Evolutionary conservation across 768 basidiomycete genomes (phyloP), one percentile per base, ranked within the genome.

Genomic region (Melanogaster broomeanus): DNA sequence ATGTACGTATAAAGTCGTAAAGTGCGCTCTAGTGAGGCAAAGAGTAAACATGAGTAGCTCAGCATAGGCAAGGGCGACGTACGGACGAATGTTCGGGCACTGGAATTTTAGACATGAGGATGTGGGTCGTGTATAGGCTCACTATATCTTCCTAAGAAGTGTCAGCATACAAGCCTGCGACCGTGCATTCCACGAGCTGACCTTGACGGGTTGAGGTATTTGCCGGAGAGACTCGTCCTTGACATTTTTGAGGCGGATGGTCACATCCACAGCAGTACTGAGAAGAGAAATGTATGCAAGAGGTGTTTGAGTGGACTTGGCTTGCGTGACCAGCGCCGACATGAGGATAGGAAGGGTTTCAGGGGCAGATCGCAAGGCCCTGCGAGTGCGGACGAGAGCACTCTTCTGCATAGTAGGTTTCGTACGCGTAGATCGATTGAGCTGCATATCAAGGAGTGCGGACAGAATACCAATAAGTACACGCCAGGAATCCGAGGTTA

Each of bases 231-330:
- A 70, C 19, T 73, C 68, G 24, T 77, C 75, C 44, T 74, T 69
- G n/a, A 77, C 67, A 59, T 78, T 65, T 68, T 86, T 88, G 25
- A 94, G 71, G 18, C 85, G 81, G 22, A 88, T 72, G 7, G 82
- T 72, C 13, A 95, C 93, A 56, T 86, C 85, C 44, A 92, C 66
- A 1, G 84, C 76, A 8, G 84, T 77, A 2, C 91, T 84, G 4
- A 94, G 65, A 3, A 98, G 71, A 1, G 85, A 73, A 0, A 77
- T 62, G 15, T 71, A 64, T 22, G 66, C 52, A 11, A 74, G 61
- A 0, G 79, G 71, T 1, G 72, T 72, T 22, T 79, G 69, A 27
- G 74, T 73, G 0, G 80, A 63, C 62, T 85, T 87, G 31, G 79
- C 68, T 6, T 74, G 71, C 1, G 72, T 59, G 25, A 91, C 62